Conservation (phyloP, 2,329 filamentous ascomycete species). For the Neurospora sp. region DNA sequence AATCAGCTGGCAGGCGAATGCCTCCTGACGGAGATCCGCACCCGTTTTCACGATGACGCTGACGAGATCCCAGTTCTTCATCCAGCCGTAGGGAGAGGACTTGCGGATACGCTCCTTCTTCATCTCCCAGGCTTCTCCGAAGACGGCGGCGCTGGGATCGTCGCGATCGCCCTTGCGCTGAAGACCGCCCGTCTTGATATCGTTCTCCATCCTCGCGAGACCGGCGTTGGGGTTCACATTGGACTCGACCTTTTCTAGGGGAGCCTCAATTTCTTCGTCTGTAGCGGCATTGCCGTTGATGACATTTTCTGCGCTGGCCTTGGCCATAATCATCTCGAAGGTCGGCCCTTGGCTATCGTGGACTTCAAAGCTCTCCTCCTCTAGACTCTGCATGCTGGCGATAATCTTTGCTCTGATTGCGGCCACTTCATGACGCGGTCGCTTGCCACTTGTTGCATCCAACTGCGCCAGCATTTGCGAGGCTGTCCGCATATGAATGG, state of each 20-base stretch:
- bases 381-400: constrained; percentile 78
- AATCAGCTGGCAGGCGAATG: constrained; percentile 79
- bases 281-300: constrained; percentile 32
- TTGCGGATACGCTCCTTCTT: constrained; percentile 79
- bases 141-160: constrained; percentile 76
- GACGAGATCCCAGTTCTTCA: constrained; percentile 82
- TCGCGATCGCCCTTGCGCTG: constrained; percentile 74
- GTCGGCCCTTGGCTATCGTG: constrained; percentile 65
- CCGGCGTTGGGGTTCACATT: constrained; percentile 61
- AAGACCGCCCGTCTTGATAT: constrained; percentile 76
- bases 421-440: constrained; percentile 70
- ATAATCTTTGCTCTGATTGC: constrained; percentile 81
- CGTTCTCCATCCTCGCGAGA: constrained; percentile 79
- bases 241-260: constrained; percentile 33
- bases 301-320: constrained; percentile 44
- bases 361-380: constrained; percentile 73
- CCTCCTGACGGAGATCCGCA: constrained; percentile 72
- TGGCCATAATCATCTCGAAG: constrained; percentile 75
- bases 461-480: constrained; percentile 81
- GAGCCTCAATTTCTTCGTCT: constrained; percentile 39
- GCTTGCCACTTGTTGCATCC: constrained; percentile 69
- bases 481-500: constrained; percentile 79
- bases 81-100: constrained; percentile 77
- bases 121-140: constrained; percentile 76
- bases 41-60: constrained; percentile 85